These are phyloP conservation scores for Aureobasidium sp. DNA, from an alignment of 2,329 filamentous ascomycete genomes.

Conservation along the genomic window DNA sequence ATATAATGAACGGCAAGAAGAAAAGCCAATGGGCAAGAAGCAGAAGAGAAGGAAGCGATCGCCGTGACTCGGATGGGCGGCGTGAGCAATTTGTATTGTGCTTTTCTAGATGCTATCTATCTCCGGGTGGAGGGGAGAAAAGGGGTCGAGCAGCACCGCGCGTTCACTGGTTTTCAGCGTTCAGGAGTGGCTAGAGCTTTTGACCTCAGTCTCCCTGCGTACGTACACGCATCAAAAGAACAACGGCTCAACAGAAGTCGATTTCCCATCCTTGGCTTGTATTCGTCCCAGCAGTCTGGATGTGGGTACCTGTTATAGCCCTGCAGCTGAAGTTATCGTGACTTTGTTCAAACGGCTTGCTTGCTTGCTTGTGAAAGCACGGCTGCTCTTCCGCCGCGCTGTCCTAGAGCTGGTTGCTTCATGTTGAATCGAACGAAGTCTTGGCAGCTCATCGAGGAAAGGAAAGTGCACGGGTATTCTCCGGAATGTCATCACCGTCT, in stretches of 20 bases:
- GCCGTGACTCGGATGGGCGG: background rate
- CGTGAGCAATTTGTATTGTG: slow-evolving; percentile 2
- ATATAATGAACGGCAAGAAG: slow-evolving; percentile 6
- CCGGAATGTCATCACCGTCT: slow-evolving; percentile 5
- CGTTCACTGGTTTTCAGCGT: background rate
- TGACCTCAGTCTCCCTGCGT: background rate
- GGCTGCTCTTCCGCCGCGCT: background rate
- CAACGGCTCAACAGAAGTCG: background rate
- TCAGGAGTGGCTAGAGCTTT: background rate
- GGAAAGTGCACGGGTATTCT: background rate
- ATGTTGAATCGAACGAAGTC: background rate
- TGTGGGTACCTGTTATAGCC: background rate
- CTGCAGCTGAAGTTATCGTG: background rate
- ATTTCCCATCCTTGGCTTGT: background rate
- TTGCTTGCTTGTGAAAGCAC: background rate
- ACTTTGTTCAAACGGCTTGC: background rate
- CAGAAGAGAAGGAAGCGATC: background rate
- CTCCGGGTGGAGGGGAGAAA: background rate
- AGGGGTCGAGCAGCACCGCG: background rate
- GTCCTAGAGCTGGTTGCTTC: background rate
- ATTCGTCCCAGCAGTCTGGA: background rate
- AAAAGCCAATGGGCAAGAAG: background rate
- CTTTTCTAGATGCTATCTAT: background rate
- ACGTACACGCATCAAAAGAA: background rate
- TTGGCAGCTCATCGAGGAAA: background rate